Evolutionary conservation across 495 filamentous ascomycete genomes (phyloP).

Genomic region (Trichoderma reesei): DNA sequence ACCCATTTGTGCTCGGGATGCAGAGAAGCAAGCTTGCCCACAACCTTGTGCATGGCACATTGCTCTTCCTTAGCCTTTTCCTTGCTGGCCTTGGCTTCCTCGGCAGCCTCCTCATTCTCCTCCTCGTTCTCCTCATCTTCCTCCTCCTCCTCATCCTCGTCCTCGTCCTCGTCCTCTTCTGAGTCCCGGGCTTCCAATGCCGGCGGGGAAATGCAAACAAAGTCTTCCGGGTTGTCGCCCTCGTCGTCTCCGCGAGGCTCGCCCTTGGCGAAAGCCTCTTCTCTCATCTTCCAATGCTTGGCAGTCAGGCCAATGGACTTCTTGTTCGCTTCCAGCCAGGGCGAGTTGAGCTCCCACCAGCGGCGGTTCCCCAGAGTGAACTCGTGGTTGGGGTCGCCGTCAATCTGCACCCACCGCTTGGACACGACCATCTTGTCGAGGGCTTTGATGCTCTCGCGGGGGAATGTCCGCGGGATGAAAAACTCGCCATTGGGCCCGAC

Average conservation of each 20-base stretch:
- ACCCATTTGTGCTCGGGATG: conserved; percentile 1
- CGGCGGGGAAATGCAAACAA: neutral
- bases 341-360: neutral
- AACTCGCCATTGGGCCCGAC: neutral
- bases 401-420: neutral
- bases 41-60: neutral
- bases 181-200: too few species aligned
- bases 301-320: neutral
- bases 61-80: neutral
- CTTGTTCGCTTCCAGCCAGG: neutral
- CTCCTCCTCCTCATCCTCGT: neutral
- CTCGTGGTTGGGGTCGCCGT: neutral
- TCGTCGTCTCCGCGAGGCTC: neutral
- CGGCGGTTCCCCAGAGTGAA: neutral
- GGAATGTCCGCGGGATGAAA: neutral
- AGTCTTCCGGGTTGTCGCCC: neutral
- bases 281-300: neutral
- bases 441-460: neutral
- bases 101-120: neutral
- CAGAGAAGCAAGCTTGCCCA: neutral
- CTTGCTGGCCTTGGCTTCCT: neutral
- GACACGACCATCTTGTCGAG: neutral
- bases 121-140: neutral
- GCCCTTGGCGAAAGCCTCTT: neutral
- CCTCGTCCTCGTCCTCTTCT: neutral